Conservation (phyloP, 75 land plant species). For the Cupressus sempervirens region DNA sequence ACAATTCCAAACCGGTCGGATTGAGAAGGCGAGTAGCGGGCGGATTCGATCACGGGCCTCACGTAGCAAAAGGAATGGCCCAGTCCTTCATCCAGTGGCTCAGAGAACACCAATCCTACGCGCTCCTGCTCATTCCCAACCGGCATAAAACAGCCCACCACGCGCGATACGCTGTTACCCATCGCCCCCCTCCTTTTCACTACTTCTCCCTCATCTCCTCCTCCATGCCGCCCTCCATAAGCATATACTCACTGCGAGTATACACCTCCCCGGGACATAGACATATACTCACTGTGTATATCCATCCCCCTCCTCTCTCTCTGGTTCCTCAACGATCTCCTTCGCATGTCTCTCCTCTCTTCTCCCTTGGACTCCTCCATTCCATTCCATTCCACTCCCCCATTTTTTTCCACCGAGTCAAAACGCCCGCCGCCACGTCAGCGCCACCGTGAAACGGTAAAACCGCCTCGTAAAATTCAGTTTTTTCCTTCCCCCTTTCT, state of each 20-base stretch:
- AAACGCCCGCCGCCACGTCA: constrained; percentile 9
- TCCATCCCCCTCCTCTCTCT: not conserved
- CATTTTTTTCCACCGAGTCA: not conserved
- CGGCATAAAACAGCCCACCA: constrained; percentile 67
- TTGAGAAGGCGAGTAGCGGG: constrained; percentile 42
- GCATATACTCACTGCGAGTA: not conserved
- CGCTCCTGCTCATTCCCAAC: constrained; percentile 32
- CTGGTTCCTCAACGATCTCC: not conserved
- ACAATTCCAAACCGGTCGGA: constrained; percentile 48
- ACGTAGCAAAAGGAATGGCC: constrained; percentile 97
- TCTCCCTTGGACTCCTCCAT: not conserved
- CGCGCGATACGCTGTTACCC: constrained; percentile 67
- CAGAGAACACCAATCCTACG: constrained; percentile 45
- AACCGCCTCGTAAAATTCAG: not conserved
- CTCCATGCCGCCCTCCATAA: not conserved
- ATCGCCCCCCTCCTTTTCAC: constrained; percentile 19
- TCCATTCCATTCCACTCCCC: not conserved
- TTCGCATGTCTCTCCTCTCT: not conserved
- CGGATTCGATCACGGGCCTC: constrained; percentile 41
- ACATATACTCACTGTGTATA: not conserved
- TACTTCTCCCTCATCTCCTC: not conserved
- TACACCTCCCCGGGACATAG: not conserved
- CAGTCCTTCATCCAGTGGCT: constrained; percentile 83
- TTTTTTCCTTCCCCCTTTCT: not conserved
- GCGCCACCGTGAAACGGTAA: not conserved